Percentiles rank a stretch among this genome's conserved stretches.
Conservation (phyloP, 2,329 filamentous ascomycete species). For the Penicillium sp. region DNA sequence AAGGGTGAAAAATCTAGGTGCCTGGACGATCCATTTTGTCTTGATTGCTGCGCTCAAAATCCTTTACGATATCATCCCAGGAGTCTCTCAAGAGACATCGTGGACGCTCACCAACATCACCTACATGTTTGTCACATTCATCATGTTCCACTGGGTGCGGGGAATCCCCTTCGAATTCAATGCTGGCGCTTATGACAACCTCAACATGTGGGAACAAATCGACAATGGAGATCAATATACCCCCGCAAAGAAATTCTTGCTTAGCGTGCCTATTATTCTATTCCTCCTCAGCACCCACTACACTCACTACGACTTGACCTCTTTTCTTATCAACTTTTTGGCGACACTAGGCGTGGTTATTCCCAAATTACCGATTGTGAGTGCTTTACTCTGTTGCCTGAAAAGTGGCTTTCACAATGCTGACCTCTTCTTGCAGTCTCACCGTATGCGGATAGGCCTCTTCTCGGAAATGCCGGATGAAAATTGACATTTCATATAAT, state of each 20-base stretch:
- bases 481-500: slow-evolving; percentile 23
- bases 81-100: slow-evolving; percentile 94
- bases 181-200: slow-evolving; percentile 93
- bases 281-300: slow-evolving; percentile 98
- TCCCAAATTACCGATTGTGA: slow-evolving; percentile 90
- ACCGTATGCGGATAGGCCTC: slow-evolving; percentile 71
- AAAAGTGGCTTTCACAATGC: slow-evolving; percentile 7
- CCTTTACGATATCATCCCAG: slow-evolving; percentile 92
- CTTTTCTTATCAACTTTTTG: slow-evolving; percentile 95
- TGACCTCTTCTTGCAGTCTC: slow-evolving; percentile 59
- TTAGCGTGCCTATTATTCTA: slow-evolving; percentile 87
- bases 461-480: slow-evolving; percentile 69
- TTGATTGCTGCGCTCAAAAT: slow-evolving; percentile 90
- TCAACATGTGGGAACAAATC: slow-evolving; percentile 99
- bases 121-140: slow-evolving; percentile 97
- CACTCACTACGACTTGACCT: slow-evolving; percentile 94
- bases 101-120: slow-evolving; percentile 99
- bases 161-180: slow-evolving; percentile 99
- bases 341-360: slow-evolving; percentile 91
- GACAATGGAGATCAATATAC: slow-evolving; percentile 99
- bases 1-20: slow-evolving; percentile 44
- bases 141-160: slow-evolving; percentile 99
- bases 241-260: slow-evolving; percentile 95
- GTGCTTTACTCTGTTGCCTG: slow-evolving; percentile 36
- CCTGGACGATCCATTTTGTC: slow-evolving; percentile 96